Evolutionary conservation across 106 monocot genomes (phyloP), one percentile per base, ranked within the genome.

Genomic region (Acorus calamus): DNA sequence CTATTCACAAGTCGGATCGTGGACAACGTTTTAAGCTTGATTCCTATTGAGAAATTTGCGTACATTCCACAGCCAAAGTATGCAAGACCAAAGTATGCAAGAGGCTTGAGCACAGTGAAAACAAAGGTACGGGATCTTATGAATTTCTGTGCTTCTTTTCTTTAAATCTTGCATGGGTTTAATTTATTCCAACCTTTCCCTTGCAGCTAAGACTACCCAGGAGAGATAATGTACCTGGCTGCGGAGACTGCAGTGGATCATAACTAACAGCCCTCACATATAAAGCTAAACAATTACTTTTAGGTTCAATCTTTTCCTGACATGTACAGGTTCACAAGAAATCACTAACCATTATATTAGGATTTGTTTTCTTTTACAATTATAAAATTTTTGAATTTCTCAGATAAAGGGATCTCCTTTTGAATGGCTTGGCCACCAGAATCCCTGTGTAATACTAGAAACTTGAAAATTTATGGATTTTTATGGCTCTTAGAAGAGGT

Each of bases 151-250:
- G 11, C 43, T 43, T 47, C 63, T 10, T 46, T 63, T n/a, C 4
- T 3, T 8, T 64, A 50, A 8, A 2, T 0, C 9, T 47, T 52
- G 7, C 7, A 42, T 53, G 12, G 9, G 13, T 42, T 9, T 2
- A 8, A 7, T 64, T 51, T 55, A 8, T 47, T 59, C 42, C 4
- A 14, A 51, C 61, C 44, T 8, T 44, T 49, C 49, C 6, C 10
- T 67, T 52, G 60, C 82, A 82, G 82, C 67, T 78, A 52, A 82
- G 50, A 53, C 63, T 82, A 12, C 65, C 65, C 5, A 66, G 41
- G 53, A 44, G 44, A 53, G 53, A 28, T 7, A 51, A 41, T 46
- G 46, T 14, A 43, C 4, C 14, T 46, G 44, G 45, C n/a, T 61
- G 10, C 8, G 45, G 5, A 61, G 41, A 4, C 1, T 28, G 28